Base-by-base conservation (phyloP, 2,329 filamentous ascomycete species). In the Bipolaris bicolor region DNA sequence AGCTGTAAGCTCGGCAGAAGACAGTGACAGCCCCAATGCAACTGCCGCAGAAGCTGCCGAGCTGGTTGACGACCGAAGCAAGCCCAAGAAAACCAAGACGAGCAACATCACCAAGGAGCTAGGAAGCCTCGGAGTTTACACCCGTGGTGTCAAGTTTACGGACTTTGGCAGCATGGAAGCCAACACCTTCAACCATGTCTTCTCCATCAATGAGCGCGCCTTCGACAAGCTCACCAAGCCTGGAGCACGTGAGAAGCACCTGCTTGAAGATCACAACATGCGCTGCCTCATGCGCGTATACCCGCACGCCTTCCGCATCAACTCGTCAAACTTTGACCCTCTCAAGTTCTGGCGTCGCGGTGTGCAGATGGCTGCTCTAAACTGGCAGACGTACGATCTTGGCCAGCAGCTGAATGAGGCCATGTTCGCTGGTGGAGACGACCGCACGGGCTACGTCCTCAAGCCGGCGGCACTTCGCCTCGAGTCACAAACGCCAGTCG, bases 301-400 rank as follows among this genome's bases (percentile, higher is more conserved):
- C 72, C 95, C 95, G 6, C 90, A 91, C 52, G 88, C 86, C 36
- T 88, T 87, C 66, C 89, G 95, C 26, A 83, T 98, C 55, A 87
- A 86, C 33, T 98, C 95, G 0, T 91, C 90, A 67, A 99, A 99
- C 78, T 98, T 97, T 71, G 92, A 97, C 69, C 95, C 95, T 1
- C 85, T 97, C 62, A 88, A 89, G 61, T 96, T 95, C 74, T 99
- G 95, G 95, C 88, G 94, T 49, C 88, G 92, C 41, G 95, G 95
- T 31, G 95, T 97, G 16, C 95, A 99, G 78, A 98, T 99, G 94
- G 92, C 90, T 13, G 95, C 95, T 0, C 83, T 98, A 61, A 99
- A 99, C 78, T 98, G 95, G 94, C 95, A 99, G 78, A 98, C 93
- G 0, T 97, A 96, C 71, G 95, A 98, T 72, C 83, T 96, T 16